phyloP scores from a whole-genome alignment of 2,329 filamentous ascomycete genomes.

The Penicillium sp. region DNA sequence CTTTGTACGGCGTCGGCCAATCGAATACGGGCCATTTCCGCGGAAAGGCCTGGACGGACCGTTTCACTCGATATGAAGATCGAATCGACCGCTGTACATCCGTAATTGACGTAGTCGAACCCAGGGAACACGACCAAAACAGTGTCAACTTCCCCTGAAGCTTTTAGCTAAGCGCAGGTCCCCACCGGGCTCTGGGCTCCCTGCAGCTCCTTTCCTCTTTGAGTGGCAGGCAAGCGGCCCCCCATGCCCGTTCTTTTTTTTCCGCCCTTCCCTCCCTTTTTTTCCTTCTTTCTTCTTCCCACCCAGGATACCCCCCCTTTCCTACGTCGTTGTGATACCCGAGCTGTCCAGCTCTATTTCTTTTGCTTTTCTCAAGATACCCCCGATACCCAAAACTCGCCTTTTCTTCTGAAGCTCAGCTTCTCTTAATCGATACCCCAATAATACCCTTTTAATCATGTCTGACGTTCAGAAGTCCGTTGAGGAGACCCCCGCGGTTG shows the following conservation, averaged over 20 bases:
- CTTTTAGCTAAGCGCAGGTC: slow-evolving; percentile 18
- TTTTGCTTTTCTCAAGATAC: slow-evolving; percentile 27
- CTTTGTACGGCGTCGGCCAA: neutral
- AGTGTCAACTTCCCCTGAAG: slow-evolving; percentile 12
- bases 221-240: slow-evolving; percentile 18
- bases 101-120: too few species aligned
- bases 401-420: slow-evolving; percentile 20
- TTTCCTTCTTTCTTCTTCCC: slow-evolving; percentile 14
- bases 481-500: slow-evolving; percentile 27
- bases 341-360: slow-evolving; percentile 25
- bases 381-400: slow-evolving; percentile 19
- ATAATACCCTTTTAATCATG: slow-evolving; percentile 28
- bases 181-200: slow-evolving; percentile 22
- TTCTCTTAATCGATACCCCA: slow-evolving; percentile 26
- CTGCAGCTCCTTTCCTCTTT: slow-evolving; percentile 28
- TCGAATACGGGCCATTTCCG: neutral
- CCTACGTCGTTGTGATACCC: slow-evolving; percentile 28
- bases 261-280: slow-evolving; percentile 21
- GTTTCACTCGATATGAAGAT: neutral
- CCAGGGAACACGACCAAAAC: neutral
- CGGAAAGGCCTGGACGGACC: neutral
- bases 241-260: slow-evolving; percentile 20
- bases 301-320: slow-evolving; percentile 20
- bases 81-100: neutral
- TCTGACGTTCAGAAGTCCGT: slow-evolving; percentile 27